Conservation (phyloP, 257 asterid species). For the Coffea eugenioides region DNA sequence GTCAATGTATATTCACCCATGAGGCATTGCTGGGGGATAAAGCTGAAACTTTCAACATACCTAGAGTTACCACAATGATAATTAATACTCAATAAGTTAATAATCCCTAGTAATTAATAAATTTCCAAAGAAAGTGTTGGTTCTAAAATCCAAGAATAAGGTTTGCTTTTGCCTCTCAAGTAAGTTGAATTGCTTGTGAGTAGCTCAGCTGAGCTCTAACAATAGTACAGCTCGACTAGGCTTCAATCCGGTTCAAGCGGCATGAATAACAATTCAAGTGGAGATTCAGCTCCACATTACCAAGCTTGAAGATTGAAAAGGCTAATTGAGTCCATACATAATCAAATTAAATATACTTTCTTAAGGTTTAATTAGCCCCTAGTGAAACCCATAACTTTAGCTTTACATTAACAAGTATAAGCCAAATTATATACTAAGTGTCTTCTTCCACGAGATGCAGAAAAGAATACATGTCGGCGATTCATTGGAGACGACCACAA, state of each 20-base stretch:
- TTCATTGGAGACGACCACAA: neutral
- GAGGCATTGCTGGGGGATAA: conserved; percentile 7
- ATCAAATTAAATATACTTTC: neutral
- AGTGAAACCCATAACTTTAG: neutral
- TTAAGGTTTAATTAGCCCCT: neutral
- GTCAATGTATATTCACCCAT: neutral
- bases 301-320: neutral
- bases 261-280: neutral
- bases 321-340: neutral
- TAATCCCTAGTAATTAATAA: neutral
- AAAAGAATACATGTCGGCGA: too few species aligned
- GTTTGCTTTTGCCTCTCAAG: neutral
- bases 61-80: conserved; percentile 14
- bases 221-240: neutral
- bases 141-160: neutral
- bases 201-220: neutral
- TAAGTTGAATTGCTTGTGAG: neutral
- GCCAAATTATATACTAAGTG: neutral
- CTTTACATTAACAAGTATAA: neutral
- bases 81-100: conserved; percentile 12
- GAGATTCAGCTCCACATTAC: neutral
- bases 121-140: neutral
- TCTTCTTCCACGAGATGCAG: neutral
- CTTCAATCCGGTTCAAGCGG: neutral
- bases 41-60: conserved; percentile 1